These are phyloP conservation scores for Lichenothelia convexa DNA, from an alignment of 495 filamentous ascomycete genomes.

Conservation along the genomic window DNA sequence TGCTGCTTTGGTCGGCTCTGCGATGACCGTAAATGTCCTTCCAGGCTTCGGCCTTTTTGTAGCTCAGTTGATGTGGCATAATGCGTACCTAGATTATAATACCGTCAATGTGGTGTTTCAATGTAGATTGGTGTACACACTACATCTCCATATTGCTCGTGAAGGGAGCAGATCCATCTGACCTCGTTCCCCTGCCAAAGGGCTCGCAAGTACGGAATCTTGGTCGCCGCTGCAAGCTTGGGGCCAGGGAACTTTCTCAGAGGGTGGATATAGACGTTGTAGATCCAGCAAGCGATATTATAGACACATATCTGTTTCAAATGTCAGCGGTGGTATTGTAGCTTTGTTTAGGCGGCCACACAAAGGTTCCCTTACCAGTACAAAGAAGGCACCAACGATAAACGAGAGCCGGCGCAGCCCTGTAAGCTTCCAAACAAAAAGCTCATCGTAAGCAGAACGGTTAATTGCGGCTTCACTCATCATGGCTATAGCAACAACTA, in stretches of 20 bases:
- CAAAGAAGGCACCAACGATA: too few species aligned
- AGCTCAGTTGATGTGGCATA: conserved; percentile 11
- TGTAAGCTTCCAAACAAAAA: too few species aligned
- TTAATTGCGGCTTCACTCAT: too few species aligned
- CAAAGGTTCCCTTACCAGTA: too few species aligned
- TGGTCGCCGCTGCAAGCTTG: conserved; percentile 2
- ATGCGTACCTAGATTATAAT: conserved; percentile 7
- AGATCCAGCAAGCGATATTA: neutral
- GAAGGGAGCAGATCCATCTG: conserved; percentile 1
- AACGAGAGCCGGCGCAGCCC: too few species aligned
- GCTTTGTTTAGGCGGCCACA: too few species aligned
- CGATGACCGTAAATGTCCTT: conserved; percentile 13
- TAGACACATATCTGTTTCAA: too few species aligned
- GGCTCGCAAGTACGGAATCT: neutral
- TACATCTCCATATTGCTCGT: conserved; percentile 6
- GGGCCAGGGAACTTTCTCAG: conserved; percentile 4
- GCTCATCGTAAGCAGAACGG: too few species aligned
- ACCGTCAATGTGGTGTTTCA: neutral
- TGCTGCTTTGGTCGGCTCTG: conserved; percentile 3
- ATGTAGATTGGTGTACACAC: neutral
- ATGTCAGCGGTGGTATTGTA: too few species aligned
- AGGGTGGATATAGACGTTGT: conserved; percentile 7
- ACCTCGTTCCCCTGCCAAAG: neutral
- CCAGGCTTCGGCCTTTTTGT: conserved; percentile 8
- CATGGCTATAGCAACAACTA: too few species aligned